Evolutionary conservation across 1,284 basidiomycete species (phyloP).

Genomic region (Marasmius sp.): DNA sequence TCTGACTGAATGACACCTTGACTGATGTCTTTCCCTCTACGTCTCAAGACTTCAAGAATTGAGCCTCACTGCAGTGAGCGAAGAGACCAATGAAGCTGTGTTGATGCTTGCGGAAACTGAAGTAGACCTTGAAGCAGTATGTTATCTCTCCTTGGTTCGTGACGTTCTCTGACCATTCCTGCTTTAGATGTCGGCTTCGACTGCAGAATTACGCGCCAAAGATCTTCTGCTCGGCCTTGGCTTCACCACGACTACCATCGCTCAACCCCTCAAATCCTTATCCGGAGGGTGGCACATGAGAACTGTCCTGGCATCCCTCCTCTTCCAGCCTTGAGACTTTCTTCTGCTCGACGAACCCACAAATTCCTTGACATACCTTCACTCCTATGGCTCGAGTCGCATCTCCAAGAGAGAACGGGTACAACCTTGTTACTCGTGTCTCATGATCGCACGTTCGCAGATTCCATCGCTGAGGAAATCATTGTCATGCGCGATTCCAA

Average conservation of each 20-base stretch:
- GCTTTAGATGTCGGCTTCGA: constrained; percentile 32
- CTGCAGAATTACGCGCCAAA: constrained; percentile 56
- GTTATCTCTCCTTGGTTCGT: constrained; percentile 13
- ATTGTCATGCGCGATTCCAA: constrained; percentile 60
- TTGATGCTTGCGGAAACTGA: constrained; percentile 38
- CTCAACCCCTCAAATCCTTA: constrained; percentile 45
- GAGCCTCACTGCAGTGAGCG: neutral
- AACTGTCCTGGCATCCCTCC: constrained; percentile 73
- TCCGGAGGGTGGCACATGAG: constrained; percentile 75
- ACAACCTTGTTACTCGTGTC: constrained; percentile 66
- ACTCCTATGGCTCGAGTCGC: constrained; percentile 69
- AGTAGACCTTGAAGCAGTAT: constrained; percentile 37
- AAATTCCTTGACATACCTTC: constrained; percentile 64
- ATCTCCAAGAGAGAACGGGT: constrained; percentile 43
- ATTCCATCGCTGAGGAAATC: constrained; percentile 65
- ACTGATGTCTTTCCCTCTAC: neutral
- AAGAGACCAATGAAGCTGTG: constrained; percentile 20
- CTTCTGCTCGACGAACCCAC: constrained; percentile 24
- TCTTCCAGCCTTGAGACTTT: constrained; percentile 75
- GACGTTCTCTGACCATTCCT: constrained; percentile 5
- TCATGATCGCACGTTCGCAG: constrained; percentile 73
- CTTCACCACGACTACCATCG: constrained; percentile 51
- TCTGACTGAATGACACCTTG: neutral
- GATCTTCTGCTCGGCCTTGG: constrained; percentile 66
- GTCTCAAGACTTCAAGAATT: neutral